Conservation (phyloP, 1,284 basidiomycete species). For the Abortiporus biennis region DNA sequence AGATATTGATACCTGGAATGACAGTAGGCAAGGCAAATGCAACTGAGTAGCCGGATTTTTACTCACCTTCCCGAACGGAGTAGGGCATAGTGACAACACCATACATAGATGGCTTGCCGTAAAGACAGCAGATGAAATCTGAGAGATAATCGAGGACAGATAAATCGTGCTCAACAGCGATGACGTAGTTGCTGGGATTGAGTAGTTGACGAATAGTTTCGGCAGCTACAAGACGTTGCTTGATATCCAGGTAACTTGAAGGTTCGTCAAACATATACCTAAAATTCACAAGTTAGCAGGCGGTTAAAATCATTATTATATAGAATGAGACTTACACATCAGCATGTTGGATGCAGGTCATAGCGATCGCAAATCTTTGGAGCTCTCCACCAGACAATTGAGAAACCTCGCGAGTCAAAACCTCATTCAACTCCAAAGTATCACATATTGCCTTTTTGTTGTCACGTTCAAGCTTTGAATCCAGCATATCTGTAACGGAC, state of each 20-base stretch:
- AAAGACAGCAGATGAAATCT: conserved; percentile 94
- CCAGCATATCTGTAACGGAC: conserved; percentile 86
- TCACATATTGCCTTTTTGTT: conserved; percentile 81
- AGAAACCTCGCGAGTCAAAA: conserved; percentile 76
- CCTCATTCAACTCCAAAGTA: conserved; percentile 80
- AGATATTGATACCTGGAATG: conserved; percentile 87
- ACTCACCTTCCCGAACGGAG: conserved; percentile 89
- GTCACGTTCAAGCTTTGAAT: conserved; percentile 78
- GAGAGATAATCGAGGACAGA: conserved; percentile 96
- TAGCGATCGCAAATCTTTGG: conserved; percentile 92
- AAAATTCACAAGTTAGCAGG: conserved; percentile 7
- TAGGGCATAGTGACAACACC: conserved; percentile 98
- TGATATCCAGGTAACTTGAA: conserved; percentile 94
- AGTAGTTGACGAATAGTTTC: conserved; percentile 88
- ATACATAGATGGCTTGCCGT: conserved; percentile 95
- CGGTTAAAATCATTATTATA: background rate
- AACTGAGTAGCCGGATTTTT: background rate
- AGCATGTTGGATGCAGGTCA: conserved; percentile 88
- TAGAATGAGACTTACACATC: conserved; percentile 63
- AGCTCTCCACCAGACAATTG: conserved; percentile 94
- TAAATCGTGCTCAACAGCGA: conserved; percentile 96
- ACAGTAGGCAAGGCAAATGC: background rate
- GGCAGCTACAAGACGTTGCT: conserved; percentile 93
- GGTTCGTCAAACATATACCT: conserved; percentile 98
- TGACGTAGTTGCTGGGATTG: conserved; percentile 79